A percentile compares a stretch with the other conserved stretches of the same genome.
Evolutionary conservation across 148 eudicot genomes (phyloP).

Genomic region (Vaccinium vitisidaea): DNA sequence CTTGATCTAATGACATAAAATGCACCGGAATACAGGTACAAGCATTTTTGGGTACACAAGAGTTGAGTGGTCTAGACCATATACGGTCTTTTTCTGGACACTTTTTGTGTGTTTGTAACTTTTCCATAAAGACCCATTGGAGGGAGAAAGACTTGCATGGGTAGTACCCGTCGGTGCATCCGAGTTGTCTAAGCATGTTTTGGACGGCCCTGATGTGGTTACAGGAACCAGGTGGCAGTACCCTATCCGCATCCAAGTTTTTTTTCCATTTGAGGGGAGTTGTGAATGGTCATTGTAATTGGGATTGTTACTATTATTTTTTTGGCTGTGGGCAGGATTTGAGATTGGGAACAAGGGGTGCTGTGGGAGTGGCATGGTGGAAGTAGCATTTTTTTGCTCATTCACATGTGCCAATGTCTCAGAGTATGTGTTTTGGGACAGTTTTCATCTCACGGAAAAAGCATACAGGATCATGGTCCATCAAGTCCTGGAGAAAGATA

Average conservation of each 20-base stretch:
- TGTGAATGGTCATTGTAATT: too few species aligned
- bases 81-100: not conserved
- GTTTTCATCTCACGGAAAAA: conserved; percentile 55
- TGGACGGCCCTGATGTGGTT: too few species aligned
- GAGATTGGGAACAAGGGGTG: conserved; percentile 56
- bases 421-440: conserved; percentile 63
- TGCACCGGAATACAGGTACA: not conserved
- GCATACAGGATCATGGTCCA: conserved; percentile 36
- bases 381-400: conserved; percentile 48
- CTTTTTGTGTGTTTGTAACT: not conserved
- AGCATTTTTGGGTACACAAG: not conserved
- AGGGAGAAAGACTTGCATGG: not conserved
- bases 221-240: too few species aligned
- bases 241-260: too few species aligned
- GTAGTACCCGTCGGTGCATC: too few species aligned
- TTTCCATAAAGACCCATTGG: not conserved
- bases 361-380: conserved; percentile 63
- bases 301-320: not conserved
- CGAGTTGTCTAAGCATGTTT: too few species aligned
- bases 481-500: conserved; percentile 16
- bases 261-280: too few species aligned
- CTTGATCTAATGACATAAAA: too few species aligned
- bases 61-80: not conserved
- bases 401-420: conserved; percentile 32
- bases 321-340: conserved; percentile 36